Percentiles rank a stretch among this genome's conserved stretches.
Evolutionary conservation across 345 rosid genomes (phyloP).

Genomic region (Conringia planisiliqua): DNA sequence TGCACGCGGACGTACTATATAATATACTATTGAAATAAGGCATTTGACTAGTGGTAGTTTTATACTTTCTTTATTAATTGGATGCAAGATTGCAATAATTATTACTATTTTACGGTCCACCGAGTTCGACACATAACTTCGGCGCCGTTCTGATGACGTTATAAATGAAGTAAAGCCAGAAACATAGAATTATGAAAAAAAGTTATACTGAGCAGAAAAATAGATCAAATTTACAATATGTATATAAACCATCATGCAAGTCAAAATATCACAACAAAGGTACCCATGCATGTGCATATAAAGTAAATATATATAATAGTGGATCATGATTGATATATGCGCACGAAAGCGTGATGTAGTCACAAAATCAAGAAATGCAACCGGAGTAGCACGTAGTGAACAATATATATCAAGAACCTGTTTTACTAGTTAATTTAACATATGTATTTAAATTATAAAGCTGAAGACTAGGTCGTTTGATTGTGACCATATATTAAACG

Average conservation of each 20-base stretch:
- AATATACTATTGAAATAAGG: background rate
- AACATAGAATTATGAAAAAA: background rate
- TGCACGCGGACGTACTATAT: slow-evolving; percentile 25
- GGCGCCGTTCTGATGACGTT: background rate
- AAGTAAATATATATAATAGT: background rate
- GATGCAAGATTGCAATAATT: background rate
- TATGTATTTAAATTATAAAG: background rate
- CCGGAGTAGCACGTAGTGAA: background rate
- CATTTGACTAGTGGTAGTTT: slow-evolving; percentile 3
- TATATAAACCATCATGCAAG: background rate
- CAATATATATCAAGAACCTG: background rate
- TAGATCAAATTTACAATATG: background rate
- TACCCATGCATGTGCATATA: no score
- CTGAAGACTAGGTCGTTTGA: background rate
- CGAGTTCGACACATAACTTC: background rate
- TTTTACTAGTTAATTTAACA: slow-evolving; percentile 3
- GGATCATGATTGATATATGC: background rate
- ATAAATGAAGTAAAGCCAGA: background rate
- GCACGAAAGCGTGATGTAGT: slow-evolving; percentile 4
- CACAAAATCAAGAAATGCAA: slow-evolving; percentile 8
- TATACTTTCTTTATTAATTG: background rate
- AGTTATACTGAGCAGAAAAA: background rate
- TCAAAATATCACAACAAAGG: no score
- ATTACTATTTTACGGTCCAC: background rate
- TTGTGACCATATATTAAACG: slow-evolving; percentile 1